phyloP scores from a whole-genome alignment of 2,329 filamentous ascomycete genomes.

The Botrytis aclada region DNA sequence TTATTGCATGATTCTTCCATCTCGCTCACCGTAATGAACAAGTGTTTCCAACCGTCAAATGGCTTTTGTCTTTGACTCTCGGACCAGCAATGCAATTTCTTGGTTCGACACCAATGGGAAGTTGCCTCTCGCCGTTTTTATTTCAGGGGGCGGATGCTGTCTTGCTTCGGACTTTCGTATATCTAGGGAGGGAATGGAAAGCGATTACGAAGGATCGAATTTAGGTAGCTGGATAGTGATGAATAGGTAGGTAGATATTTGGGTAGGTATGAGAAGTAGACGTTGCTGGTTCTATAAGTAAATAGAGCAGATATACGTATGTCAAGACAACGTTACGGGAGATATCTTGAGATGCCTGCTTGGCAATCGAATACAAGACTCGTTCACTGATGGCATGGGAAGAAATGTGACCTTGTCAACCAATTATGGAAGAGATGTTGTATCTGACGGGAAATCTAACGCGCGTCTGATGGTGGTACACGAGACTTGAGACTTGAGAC shows the following conservation, averaged over 20 bases:
- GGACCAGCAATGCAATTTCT: conserved; percentile 1
- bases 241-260: background rate
- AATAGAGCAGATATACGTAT: background rate
- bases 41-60: conserved; percentile 14
- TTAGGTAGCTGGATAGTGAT: background rate
- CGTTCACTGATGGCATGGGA: too few relatives aligned
- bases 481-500: background rate
- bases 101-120: background rate
- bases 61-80: background rate
- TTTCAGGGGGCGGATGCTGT: background rate
- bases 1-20: background rate
- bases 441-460: conserved; percentile 5
- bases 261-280: background rate
- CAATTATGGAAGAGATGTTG: background rate
- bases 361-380: background rate
- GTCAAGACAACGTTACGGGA: background rate
- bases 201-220: background rate
- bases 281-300: background rate
- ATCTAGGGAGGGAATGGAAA: background rate
- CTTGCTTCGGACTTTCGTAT: background rate
- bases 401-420: background rate
- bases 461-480: conserved; percentile 10
- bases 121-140: conserved; percentile 11
- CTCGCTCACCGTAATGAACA: conserved; percentile 11
- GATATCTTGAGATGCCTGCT: conserved; percentile 1